phyloP scores from a whole-genome alignment of 257 asterid genomes.

The Salvia rosmarinus region DNA sequence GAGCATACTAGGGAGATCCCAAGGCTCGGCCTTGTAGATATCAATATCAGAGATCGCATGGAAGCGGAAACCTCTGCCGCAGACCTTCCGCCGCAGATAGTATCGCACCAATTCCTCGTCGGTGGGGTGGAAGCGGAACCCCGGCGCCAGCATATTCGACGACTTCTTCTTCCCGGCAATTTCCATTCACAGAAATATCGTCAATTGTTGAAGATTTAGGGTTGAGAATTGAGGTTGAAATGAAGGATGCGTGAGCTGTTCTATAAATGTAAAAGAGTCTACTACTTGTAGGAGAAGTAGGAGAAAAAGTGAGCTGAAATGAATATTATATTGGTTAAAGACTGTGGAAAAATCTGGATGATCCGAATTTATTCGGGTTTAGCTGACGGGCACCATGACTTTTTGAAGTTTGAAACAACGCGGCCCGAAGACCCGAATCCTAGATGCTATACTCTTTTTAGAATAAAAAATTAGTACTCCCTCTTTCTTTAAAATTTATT shows the following conservation, averaged over 20 bases:
- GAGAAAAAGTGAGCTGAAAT: constrained; percentile 18
- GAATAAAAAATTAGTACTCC: too few relatives aligned
- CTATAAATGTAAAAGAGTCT: constrained; percentile 20
- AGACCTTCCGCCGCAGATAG: constrained; percentile 72
- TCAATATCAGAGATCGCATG: constrained; percentile 88
- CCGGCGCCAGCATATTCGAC: constrained; percentile 70
- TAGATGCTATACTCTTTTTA: not conserved
- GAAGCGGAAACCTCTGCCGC: constrained; percentile 62
- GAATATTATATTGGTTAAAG: not conserved
- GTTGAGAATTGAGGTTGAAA: constrained; percentile 20
- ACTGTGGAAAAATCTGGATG: constrained; percentile 20
- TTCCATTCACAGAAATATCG: constrained; percentile 38
- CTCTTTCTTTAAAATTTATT: too few relatives aligned
- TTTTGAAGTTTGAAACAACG: not conserved
- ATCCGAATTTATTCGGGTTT: constrained; percentile 27
- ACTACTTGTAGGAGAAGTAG: constrained; percentile 24
- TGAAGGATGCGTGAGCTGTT: not conserved
- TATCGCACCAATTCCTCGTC: constrained; percentile 93
- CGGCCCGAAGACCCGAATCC: not conserved
- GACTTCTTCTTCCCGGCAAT: constrained; percentile 39
- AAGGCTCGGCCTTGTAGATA: constrained; percentile 92
- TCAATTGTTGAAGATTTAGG: constrained; percentile 6
- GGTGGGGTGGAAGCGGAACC: constrained; percentile 94
- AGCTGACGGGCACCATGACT: not conserved
- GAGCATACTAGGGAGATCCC: constrained; percentile 89